Conservation (phyloP, 768 basidiomycete species). For the Termitomyces heimii region DNA sequence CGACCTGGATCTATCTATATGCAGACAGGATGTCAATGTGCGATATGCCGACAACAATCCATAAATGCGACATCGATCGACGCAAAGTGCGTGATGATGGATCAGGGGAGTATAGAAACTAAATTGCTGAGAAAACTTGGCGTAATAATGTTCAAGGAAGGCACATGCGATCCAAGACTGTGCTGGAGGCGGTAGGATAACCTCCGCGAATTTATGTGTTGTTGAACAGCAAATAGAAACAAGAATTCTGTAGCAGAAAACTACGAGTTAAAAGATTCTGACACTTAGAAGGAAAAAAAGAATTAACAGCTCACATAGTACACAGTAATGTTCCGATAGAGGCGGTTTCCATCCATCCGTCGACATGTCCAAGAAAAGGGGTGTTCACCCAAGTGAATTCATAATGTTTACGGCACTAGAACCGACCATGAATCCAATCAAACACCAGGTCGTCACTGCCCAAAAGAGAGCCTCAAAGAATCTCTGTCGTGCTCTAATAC, state of each 20-base stretch:
- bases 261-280: neutral
- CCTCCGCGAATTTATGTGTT: neutral
- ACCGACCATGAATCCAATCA: conserved; percentile 21
- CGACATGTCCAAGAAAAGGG: neutral
- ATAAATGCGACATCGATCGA: neutral
- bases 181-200: too few relatives aligned
- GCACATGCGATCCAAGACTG: neutral
- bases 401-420: neutral
- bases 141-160: neutral
- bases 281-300: neutral
- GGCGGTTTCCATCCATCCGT: neutral
- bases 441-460: conserved; percentile 10
- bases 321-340: neutral
- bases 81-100: neutral
- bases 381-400: neutral
- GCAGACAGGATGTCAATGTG: neutral
- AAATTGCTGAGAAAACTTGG: neutral
- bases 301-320: neutral
- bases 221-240: neutral
- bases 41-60: neutral
- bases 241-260: neutral
- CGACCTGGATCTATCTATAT: neutral
- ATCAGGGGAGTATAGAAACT: neutral
- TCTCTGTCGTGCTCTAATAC: conserved; percentile 30
- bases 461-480: conserved; percentile 20